Base-by-base conservation (phyloP, 2,329 filamentous ascomycete genomes). In the Zymoseptoria tritici region DNA sequence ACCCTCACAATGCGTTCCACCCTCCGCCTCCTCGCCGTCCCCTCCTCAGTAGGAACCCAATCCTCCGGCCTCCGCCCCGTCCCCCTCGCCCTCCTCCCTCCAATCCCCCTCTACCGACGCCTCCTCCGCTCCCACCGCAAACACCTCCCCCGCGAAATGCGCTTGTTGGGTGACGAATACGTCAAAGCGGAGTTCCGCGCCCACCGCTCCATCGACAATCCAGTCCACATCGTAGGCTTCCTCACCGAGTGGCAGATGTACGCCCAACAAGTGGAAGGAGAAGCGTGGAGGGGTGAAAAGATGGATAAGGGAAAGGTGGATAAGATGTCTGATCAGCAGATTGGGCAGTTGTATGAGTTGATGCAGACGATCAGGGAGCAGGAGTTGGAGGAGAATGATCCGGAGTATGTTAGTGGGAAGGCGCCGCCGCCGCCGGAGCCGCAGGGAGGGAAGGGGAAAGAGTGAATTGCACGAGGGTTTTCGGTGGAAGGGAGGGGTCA, bases 201-300 rank as follows among this genome's bases (percentile, higher is more conserved):
- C 0, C 94, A 97, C 71, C 83, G 83, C 61, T 81, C 85, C 36
- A 84, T 95, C 54, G 93, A 97, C 61, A 97, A 97, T 70, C 92
- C 94, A 0, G 84, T 90, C 24, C 93, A 97, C 72, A 85, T 99
- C 76, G 91, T 97, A 68, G 94, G 93, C 1, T 99, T 99, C 74
- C 80, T 99, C 67, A 93, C 90, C 0, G 92, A 97, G 75, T 99
- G 93, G 93, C 94, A 99, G 75, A 78, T 90, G 56, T 99, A 97
- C 72, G 92, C 91, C 1, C 93, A 99, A 73, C 87, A 91, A 72
- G 78, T 99, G 16, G 93, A 97, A 71, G 93, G 92, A 0, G 88
- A 96, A 57, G 75, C 81, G 0, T 97, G 94, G 94, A 81, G 83
- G 61, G 93, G 88, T 1, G 90, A 90, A 64, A 93, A 87, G 73